These are phyloP conservation scores for Eucalyptus pumila DNA, from an alignment of 345 rosid genomes.

Conservation along the genomic window DNA sequence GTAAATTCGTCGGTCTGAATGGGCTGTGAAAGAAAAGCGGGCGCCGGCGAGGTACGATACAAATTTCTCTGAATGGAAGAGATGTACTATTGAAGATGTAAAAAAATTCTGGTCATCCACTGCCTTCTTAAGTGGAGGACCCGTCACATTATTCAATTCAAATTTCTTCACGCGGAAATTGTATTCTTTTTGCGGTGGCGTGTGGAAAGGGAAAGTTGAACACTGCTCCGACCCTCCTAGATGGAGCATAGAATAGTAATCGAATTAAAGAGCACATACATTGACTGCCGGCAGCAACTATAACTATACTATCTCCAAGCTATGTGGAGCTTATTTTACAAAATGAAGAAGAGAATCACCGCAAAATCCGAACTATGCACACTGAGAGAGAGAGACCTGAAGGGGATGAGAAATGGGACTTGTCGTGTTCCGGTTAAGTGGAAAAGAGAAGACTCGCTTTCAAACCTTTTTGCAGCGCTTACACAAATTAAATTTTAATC, in stretches of 20 bases:
- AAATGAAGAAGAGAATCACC: conserved; percentile 1
- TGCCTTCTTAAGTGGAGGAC: too few species aligned
- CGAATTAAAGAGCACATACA: not conserved
- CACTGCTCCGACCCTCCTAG: not conserved
- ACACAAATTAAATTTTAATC: not conserved
- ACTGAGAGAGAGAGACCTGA: not conserved
- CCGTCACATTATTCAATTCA: not conserved
- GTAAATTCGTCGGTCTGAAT: not conserved
- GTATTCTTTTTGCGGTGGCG: not conserved
- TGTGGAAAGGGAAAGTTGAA: not conserved
- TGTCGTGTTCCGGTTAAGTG: not conserved
- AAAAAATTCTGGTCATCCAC: too few species aligned
- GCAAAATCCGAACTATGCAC: not conserved
- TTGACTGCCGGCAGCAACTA: not conserved
- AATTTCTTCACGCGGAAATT: not conserved
- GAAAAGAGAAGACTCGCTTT: not conserved
- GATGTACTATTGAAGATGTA: not conserved
- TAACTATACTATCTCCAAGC: not conserved
- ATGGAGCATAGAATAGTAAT: not conserved
- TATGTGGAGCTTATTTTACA: not conserved
- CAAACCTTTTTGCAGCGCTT: not conserved
- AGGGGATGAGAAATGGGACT: conserved; percentile 25
- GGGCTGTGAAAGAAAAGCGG: not conserved
- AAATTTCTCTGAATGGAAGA: not conserved
- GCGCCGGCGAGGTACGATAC: not conserved